phyloP scores from a whole-genome alignment of 1,284 basidiomycete genomes.

The Termitomyces sp. region DNA sequence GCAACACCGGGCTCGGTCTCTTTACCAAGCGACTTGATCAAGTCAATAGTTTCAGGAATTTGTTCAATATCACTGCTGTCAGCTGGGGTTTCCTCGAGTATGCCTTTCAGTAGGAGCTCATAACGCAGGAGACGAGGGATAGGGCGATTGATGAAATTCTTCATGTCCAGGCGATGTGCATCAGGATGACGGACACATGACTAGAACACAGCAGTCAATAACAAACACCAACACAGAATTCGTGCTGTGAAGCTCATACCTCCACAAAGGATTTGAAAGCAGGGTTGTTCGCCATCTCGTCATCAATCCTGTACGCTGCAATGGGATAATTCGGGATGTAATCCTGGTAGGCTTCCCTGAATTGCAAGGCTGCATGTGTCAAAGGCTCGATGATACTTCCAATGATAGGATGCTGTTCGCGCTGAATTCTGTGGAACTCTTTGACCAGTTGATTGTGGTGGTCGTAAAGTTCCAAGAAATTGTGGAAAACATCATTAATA shows the following conservation, averaged over 20 bases:
- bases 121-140: constrained; percentile 89
- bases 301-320: constrained; percentile 86
- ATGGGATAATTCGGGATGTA: constrained; percentile 95
- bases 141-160: constrained; percentile 84
- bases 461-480: constrained; percentile 74
- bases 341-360: constrained; percentile 90
- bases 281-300: constrained; percentile 79
- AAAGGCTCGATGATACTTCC: constrained; percentile 82
- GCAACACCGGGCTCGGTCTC: constrained; percentile 81
- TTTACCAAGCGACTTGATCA: constrained; percentile 81
- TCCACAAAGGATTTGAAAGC: constrained; percentile 83
- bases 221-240: neutral
- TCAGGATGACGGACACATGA: constrained; percentile 64
- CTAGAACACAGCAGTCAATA: neutral
- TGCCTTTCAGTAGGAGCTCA: constrained; percentile 77
- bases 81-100: constrained; percentile 67
- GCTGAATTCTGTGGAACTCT: constrained; percentile 80
- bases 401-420: constrained; percentile 85
- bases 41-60: constrained; percentile 82
- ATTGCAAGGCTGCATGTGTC: constrained; percentile 87
- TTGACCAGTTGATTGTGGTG: constrained; percentile 75
- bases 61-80: constrained; percentile 76
- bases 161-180: constrained; percentile 79
- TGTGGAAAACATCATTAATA: constrained; percentile 90
- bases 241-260: constrained; percentile 37